Base-by-base conservation (phyloP, 2,329 filamentous ascomycete species). In the Geosmithia flava region DNA sequence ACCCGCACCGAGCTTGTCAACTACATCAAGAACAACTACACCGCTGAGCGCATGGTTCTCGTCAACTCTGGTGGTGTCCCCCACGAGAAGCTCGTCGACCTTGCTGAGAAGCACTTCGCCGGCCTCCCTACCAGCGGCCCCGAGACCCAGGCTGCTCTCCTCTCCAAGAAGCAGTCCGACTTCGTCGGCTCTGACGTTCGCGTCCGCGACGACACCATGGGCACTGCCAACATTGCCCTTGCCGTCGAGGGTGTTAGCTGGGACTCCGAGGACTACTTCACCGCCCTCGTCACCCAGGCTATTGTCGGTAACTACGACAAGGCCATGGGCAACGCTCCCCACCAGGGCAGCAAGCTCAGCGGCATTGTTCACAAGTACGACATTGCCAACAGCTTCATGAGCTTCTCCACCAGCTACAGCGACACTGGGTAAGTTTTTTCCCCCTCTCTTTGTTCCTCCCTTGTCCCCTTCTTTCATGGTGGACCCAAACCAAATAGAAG, bases 11-110 rank as follows among this genome's bases (percentile, higher is more conserved):
- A 98, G 70, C 79, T 98, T 58, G 74, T 77, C 68, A 86, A 86
- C 75, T 98, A 98, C 76, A 97, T 98, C 80, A 95, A 95, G 80
- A 93, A 81, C 74, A 98, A 98, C 81, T 98, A 98, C 80, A 96
- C 90, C 50, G 91, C 93, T 56, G 93, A 98, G 74, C 90, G 94
- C 69, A 98, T 98, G 91, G 91, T 98, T 55, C 85, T 98, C 45
- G 93, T 96, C 58, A 90, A 90, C 65, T 84, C 93, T 56, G 93
- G 93, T 69, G 93, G 93, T 60, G 77, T 98, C 55, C 88, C 91
- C 56, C 93, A 98, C 72, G 79, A 90, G 65, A 78, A 95, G 74
- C 83, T 98, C 52, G 93, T 98, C 61, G 84, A 91, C 64, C 83
- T 98, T 56, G 93, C 93, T 57, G 91, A 98, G 76, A 87, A 96